These are phyloP conservation scores for Colletotrichum musicola DNA, from an alignment of 2,329 filamentous ascomycete species.

Conservation along the genomic window DNA sequence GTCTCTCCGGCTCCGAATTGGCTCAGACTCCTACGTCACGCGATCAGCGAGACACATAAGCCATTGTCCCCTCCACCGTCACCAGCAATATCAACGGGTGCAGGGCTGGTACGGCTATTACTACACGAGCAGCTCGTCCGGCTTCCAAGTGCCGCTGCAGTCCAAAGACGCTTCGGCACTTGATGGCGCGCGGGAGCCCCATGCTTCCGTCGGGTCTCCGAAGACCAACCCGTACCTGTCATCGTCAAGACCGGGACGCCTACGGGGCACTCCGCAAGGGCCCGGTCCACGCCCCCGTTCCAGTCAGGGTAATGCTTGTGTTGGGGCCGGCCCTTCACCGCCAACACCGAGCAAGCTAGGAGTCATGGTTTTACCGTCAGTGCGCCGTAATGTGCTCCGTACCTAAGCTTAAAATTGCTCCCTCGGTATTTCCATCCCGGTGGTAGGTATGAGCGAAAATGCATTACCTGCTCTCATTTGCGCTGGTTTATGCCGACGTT, in stretches of 20 bases:
- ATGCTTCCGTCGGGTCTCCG: background rate
- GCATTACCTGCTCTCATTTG: constrained; percentile 15
- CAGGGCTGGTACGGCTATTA: constrained; percentile 3
- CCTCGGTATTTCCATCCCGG: constrained; percentile 8
- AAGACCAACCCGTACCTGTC: background rate
- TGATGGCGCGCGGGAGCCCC: background rate
- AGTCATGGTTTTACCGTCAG: background rate
- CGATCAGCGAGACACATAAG: constrained; percentile 8
- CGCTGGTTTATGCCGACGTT: constrained; percentile 3
- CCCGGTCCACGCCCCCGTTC: constrained; percentile 15
- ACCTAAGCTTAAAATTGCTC: constrained; percentile 24
- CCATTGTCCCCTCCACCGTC: background rate
- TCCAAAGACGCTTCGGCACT: too few relatives aligned
- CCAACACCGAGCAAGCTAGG: background rate
- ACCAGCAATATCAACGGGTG: constrained; percentile 13
- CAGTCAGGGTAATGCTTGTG: constrained; percentile 25
- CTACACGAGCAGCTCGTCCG: background rate
- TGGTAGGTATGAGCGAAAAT: background rate
- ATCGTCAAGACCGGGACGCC: background rate
- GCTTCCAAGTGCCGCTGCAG: too few relatives aligned
- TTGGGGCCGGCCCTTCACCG: constrained; percentile 9
- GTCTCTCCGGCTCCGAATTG: constrained; percentile 10
- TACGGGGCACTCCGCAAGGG: constrained; percentile 21
- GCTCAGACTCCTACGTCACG: constrained; percentile 26
- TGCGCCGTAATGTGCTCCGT: too few relatives aligned